These are phyloP conservation scores for Suillus decipiens DNA, from an alignment of 768 basidiomycete genomes.

Conservation along the genomic window DNA sequence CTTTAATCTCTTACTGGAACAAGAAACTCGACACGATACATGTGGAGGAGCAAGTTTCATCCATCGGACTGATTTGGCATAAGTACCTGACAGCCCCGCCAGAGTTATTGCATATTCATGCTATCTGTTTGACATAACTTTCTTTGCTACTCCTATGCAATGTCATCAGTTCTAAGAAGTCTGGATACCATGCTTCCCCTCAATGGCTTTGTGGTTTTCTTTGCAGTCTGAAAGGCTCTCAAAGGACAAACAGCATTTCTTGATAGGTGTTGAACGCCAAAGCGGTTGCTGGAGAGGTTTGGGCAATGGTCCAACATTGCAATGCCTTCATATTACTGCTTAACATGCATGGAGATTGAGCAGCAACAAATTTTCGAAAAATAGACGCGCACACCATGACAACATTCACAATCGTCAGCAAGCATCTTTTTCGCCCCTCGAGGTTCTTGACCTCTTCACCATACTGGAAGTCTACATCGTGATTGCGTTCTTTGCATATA, in stretches of 20 bases:
- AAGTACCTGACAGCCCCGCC: too few relatives aligned
- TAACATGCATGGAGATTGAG: neutral
- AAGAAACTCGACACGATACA: too few relatives aligned
- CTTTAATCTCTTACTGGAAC: too few relatives aligned
- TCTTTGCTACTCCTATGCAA: conserved; percentile 21
- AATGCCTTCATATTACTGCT: conserved; percentile 81
- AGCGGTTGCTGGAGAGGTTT: conserved; percentile 62
- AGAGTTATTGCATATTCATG: conserved; percentile 14
- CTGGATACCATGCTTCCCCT: conserved; percentile 51
- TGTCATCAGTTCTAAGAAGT: conserved; percentile 2
- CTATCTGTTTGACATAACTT: conserved; percentile 29
- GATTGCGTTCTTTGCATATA: conserved; percentile 66
- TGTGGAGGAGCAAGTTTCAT: too few relatives aligned
- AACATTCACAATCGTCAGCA: conserved; percentile 81
- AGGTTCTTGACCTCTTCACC: conserved; percentile 76
- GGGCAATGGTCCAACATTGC: conserved; percentile 76
- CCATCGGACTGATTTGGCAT: too few relatives aligned
- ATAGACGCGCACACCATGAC: conserved; percentile 64
- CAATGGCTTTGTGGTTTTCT: conserved; percentile 36
- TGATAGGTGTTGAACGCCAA: conserved; percentile 59
- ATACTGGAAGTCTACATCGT: conserved; percentile 65
- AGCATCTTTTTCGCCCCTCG: conserved; percentile 60
- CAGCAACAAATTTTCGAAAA: neutral
- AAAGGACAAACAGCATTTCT: conserved; percentile 21
- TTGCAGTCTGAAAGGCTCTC: conserved; percentile 23